These are phyloP conservation scores for Naematelia aurantialba DNA, from an alignment of 768 basidiomycete species.

Conservation along the genomic window DNA sequence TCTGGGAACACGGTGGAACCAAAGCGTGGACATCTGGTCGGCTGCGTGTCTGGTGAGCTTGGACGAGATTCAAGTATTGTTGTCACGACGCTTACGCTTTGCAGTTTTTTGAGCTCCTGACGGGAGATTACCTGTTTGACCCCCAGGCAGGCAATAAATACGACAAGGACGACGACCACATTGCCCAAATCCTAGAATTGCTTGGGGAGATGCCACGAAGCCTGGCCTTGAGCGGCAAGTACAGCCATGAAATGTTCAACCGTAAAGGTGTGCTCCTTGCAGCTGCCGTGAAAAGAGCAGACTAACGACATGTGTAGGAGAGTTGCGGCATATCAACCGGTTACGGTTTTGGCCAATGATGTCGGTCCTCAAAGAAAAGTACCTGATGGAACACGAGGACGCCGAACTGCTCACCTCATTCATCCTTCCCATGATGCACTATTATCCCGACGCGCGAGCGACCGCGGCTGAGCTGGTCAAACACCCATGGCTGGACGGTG, in stretches of 20 bases:
- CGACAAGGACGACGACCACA: conserved; percentile 95
- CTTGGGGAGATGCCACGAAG: conserved; percentile 69
- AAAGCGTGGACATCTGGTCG: conserved; percentile 95
- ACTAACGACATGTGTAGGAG: conserved; percentile 54
- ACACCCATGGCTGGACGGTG: conserved; percentile 80
- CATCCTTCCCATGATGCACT: conserved; percentile 81
- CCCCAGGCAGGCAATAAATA: conserved; percentile 91
- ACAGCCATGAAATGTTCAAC: conserved; percentile 90
- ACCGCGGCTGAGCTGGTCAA: conserved; percentile 79
- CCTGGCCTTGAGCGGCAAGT: conserved; percentile 85
- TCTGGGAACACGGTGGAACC: conserved; percentile 89
- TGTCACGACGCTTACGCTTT: not conserved
- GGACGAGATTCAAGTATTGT: not conserved
- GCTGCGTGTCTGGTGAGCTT: conserved; percentile 81
- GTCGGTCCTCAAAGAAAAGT: conserved; percentile 89
- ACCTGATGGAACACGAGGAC: conserved; percentile 78
- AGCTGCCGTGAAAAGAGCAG: not conserved
- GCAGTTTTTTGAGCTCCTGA: conserved; percentile 90
- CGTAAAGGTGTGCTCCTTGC: conserved; percentile 67
- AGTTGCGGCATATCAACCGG: conserved; percentile 90
- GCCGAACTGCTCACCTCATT: conserved; percentile 77
- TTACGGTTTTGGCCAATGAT: conserved; percentile 75
- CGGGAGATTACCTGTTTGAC: conserved; percentile 97
- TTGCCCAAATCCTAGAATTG: conserved; percentile 96
- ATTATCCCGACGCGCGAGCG: conserved; percentile 83